phyloP scores from a whole-genome alignment of 2,329 filamentous ascomycete genomes.

The Pestalotiopsis sp. region DNA sequence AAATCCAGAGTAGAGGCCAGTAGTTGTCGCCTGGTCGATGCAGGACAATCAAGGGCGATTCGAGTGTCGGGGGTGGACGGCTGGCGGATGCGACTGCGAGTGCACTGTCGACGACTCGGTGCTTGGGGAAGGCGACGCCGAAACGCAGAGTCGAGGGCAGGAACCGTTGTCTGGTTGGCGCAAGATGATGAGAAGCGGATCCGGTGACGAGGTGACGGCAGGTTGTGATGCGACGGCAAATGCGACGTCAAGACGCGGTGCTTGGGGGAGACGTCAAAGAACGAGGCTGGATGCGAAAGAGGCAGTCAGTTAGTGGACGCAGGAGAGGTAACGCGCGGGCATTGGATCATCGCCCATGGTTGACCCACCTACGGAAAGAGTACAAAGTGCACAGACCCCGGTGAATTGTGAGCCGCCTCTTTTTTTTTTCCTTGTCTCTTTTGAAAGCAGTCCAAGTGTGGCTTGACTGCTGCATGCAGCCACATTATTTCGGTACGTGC shows the following conservation, averaged over 20 bases:
- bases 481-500: background rate
- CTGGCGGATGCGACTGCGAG: background rate
- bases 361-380: too few relatives aligned
- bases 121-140: background rate
- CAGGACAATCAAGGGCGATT: background rate
- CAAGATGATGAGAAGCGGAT: too few relatives aligned
- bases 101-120: background rate
- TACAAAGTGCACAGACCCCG: background rate
- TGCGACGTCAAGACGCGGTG: background rate
- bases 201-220: too few relatives aligned
- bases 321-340: background rate
- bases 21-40: slow-evolving; percentile 20
- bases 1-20: slow-evolving; percentile 15
- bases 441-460: background rate
- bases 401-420: background rate
- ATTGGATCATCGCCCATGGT: background rate
- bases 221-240: too few relatives aligned
- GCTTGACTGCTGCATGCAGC: background rate
- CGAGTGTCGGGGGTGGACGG: background rate
- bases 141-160: background rate
- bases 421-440: background rate
- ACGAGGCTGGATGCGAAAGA: slow-evolving; percentile 7
- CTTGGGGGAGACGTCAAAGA: slow-evolving; percentile 4
- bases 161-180: too few relatives aligned
- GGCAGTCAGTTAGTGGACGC: background rate